Conservation (phyloP, 768 basidiomycete genomes). For the Boletellus ananiceps region DNA sequence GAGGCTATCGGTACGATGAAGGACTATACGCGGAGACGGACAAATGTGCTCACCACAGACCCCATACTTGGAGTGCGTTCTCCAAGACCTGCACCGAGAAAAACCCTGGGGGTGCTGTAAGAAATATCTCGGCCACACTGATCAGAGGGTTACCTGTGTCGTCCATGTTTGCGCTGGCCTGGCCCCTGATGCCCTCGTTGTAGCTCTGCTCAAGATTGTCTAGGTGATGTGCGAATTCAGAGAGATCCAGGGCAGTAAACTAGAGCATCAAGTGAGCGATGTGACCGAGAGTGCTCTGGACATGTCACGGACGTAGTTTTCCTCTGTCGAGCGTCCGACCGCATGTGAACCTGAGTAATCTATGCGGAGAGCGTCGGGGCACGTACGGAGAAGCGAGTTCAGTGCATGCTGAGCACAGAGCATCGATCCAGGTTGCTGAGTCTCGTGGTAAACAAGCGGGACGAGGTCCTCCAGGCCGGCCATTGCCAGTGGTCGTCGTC, state of each 20-base stretch:
- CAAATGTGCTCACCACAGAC: slow-evolving; percentile 53
- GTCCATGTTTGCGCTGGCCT: slow-evolving; percentile 78
- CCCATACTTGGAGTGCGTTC: slow-evolving; percentile 80
- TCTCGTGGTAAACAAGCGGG: slow-evolving; percentile 70
- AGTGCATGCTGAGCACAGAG: slow-evolving; percentile 86
- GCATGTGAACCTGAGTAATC: slow-evolving; percentile 36
- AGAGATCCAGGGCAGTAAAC: slow-evolving; percentile 80
- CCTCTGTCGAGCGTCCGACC: slow-evolving; percentile 32
- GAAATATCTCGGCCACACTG: neutral
- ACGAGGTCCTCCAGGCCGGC: slow-evolving; percentile 52
- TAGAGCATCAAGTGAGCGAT: slow-evolving; percentile 29
- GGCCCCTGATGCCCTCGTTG: slow-evolving; percentile 41
- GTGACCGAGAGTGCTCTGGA: neutral
- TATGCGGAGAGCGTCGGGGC: slow-evolving; percentile 31
- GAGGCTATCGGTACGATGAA: slow-evolving; percentile 40
- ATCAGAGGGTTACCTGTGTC: slow-evolving; percentile 59
- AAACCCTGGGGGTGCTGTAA: slow-evolving; percentile 51
- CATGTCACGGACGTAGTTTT: slow-evolving; percentile 42
- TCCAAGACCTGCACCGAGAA: slow-evolving; percentile 91
- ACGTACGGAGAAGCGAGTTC: slow-evolving; percentile 69
- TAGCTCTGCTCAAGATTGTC: slow-evolving; percentile 64
- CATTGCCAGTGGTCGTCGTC: slow-evolving; percentile 38
- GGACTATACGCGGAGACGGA: neutral
- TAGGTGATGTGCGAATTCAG: slow-evolving; percentile 63
- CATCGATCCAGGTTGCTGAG: slow-evolving; percentile 73